These are phyloP conservation scores for Musa schizocarpa DNA, from an alignment of 176 grass and related monocot genomes.

Conservation along the genomic window DNA sequence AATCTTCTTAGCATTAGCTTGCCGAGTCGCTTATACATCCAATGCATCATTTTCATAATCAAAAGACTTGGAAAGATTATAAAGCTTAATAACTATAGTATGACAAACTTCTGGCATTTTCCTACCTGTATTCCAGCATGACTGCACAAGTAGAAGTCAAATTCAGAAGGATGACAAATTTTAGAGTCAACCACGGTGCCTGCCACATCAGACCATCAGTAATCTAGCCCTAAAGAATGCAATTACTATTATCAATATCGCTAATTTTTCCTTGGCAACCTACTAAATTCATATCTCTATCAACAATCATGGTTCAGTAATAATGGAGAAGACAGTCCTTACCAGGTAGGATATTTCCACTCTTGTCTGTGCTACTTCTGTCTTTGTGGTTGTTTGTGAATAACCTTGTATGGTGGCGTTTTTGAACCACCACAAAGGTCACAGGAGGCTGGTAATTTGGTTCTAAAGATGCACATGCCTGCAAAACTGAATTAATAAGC, in stretches of 20 bases:
- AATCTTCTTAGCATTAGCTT: too few relatives aligned
- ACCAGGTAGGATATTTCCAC: conserved; percentile 98
- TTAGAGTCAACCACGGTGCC: conserved; percentile 98
- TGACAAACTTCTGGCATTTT: not conserved
- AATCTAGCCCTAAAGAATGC: not conserved
- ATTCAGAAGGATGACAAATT: conserved; percentile 92
- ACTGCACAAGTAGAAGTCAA: conserved; percentile 99
- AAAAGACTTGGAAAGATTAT: too few relatives aligned
- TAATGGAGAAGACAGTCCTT: conserved; percentile 6
- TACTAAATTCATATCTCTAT: not conserved
- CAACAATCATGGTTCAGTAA: not conserved
- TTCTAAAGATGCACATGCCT: conserved; percentile 96
- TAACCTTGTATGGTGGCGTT: conserved; percentile 91
- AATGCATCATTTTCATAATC: too few relatives aligned
- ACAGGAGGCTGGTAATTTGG: conserved; percentile 99
- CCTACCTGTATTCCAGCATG: conserved; percentile 99
- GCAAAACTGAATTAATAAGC: conserved; percentile 15
- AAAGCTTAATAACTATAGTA: too few relatives aligned
- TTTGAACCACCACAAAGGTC: conserved; percentile 98
- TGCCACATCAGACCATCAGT: conserved; percentile 20
- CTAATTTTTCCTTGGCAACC: not conserved
- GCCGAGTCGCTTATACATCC: not conserved
- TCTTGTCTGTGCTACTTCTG: conserved; percentile 86
- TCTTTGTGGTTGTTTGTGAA: conserved; percentile 99
- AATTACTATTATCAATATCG: not conserved